Evolutionary conservation across 495 filamentous ascomycete species (phyloP).

Genomic region (Aspergillus cristatus): DNA sequence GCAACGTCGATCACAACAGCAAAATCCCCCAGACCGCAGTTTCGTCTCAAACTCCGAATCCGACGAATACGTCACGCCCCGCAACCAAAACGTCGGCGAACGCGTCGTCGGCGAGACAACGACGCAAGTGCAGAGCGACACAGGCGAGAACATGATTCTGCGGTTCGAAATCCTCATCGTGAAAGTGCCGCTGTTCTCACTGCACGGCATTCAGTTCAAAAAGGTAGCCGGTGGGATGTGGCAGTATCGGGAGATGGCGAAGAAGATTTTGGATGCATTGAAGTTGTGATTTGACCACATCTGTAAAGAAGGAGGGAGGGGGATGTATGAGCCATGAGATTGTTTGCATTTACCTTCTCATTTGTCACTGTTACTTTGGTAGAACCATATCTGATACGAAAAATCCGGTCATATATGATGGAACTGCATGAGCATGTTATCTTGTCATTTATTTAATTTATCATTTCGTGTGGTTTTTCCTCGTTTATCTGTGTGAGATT

Average conservation of each 20-base stretch:
- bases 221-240: conserved; percentile 90
- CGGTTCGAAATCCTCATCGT: conserved; percentile 96
- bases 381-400: too few relatives aligned
- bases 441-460: too few relatives aligned
- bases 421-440: too few relatives aligned
- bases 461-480: too few relatives aligned
- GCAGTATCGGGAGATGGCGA: conserved; percentile 98
- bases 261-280: conserved; percentile 83
- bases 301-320: too few relatives aligned
- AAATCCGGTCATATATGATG: too few relatives aligned
- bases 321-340: too few relatives aligned
- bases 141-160: conserved; percentile 69
- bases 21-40: conserved; percentile 53
- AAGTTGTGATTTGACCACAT: conserved; percentile 63
- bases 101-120: conserved; percentile 67
- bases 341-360: too few relatives aligned
- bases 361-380: too few relatives aligned
- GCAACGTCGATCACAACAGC: conserved; percentile 22
- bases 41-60: conserved; percentile 74
- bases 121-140: conserved; percentile 77
- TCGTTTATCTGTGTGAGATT: too few relatives aligned
- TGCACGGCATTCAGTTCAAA: conserved; percentile 98
- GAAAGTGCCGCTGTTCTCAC: conserved; percentile 85
- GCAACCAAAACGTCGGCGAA: conserved; percentile 31
- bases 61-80: conserved; percentile 52